Conservation (phyloP, 2,329 filamentous ascomycete species). For the Meredithiella fracta region DNA sequence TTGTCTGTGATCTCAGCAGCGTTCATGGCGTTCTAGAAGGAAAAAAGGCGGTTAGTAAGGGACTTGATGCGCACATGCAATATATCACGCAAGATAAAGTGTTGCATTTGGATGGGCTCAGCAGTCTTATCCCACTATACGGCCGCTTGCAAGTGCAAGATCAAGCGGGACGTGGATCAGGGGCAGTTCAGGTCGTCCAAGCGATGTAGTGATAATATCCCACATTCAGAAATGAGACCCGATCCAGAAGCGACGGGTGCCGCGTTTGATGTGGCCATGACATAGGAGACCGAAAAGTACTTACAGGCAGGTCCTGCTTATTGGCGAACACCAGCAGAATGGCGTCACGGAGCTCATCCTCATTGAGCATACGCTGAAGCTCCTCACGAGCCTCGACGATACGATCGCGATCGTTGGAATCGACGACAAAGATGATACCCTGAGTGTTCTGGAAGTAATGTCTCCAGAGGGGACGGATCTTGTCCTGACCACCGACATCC, state of each 20-base stretch:
- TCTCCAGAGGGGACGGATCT: slow-evolving; percentile 98
- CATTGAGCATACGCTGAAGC: slow-evolving; percentile 95
- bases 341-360: slow-evolving; percentile 95
- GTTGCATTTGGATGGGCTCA: background rate
- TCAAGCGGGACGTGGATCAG: background rate
- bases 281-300: slow-evolving; percentile 24
- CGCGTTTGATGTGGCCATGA: background rate
- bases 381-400: slow-evolving; percentile 94
- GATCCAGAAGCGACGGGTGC: too few relatives aligned
- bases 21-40: slow-evolving; percentile 86
- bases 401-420: slow-evolving; percentile 97
- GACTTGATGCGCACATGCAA: background rate
- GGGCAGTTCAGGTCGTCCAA: background rate
- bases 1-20: slow-evolving; percentile 99
- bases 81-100: background rate
- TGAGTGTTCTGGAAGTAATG: slow-evolving; percentile 99
- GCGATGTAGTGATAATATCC: too few relatives aligned
- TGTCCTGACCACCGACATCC: slow-evolving; percentile 99
- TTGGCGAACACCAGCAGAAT: slow-evolving; percentile 96
- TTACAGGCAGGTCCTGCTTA: slow-evolving; percentile 97
- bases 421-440: slow-evolving; percentile 98
- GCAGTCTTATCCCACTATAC: background rate
- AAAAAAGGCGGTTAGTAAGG: slow-evolving; percentile 9
- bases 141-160: background rate
- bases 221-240: too few relatives aligned